Base-by-base conservation (phyloP, 352 stramenopile species). In the Pythium scleroteichum region DNA sequence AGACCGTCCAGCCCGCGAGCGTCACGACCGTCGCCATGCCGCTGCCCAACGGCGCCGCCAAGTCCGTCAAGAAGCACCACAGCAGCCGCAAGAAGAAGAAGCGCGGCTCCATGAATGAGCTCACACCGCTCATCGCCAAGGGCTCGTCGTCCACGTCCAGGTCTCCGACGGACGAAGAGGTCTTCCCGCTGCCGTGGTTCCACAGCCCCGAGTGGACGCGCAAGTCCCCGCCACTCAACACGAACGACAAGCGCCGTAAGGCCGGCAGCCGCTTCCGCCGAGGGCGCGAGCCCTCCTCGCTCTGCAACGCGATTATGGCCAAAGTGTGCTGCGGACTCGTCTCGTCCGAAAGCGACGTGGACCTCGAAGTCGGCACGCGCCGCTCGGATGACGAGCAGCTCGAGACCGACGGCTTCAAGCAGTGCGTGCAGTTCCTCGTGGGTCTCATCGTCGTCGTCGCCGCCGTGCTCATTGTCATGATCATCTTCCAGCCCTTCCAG, bases 111-210 rank as follows among this genome's bases (percentile, higher is more conserved):
- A 20, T 54, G 32, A 79, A 48, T n/a, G 76, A 86, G 63, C 63
- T 57, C 44, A 68, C 72, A 48, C 68, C 73, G 48, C 64, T 88
- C 22, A 60, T 90, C 32, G 27, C 68, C 55, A 83, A 76, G 32
- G 53, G 53, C 3, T 44, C 38, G 59, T 19, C 24, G 19, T 27
- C 29, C 46, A 73, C 40, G 32, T 26, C 17, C 53, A 56, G 45
- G 23, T 47, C 29, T 32, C 35, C 54, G 29, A 64, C 71, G 1
- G 71, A 80, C 49, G 79, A 93, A 53, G 83, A 90, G 47, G 61
- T 91, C 19, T 69, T 91, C 47, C 83, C 83, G 26, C 66, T 93
- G 61, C 83, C 83, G 53, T 93, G 83, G 83, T 93, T 91, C 68
- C 76, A 75, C 40, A 90, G 79, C 35, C 83, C 83, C 46, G 78